These are phyloP conservation scores for Aspergillus sclerotialis DNA, from an alignment of 2,329 filamentous ascomycete genomes.

Conservation along the genomic window DNA sequence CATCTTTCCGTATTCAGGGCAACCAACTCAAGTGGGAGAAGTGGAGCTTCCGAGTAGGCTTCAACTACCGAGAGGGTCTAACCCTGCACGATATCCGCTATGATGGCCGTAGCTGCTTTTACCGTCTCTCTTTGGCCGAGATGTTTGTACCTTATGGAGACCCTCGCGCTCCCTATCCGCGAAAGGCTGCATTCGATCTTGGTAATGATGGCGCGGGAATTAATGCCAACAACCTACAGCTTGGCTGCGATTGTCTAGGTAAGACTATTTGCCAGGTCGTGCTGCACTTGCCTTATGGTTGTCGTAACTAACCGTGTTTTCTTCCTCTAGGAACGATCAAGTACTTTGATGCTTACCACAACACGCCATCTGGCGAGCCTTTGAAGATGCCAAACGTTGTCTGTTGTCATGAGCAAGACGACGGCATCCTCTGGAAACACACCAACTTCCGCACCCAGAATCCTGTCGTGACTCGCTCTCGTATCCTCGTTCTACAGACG, in stretches of 20 bases:
- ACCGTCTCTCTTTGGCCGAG: conserved; percentile 36
- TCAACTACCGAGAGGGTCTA: conserved; percentile 40
- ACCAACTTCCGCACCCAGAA: conserved; percentile 32
- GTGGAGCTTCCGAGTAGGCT: conserved; percentile 37
- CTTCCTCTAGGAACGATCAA: conserved; percentile 32
- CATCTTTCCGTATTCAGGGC: conserved; percentile 24
- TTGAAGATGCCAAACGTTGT: conserved; percentile 35
- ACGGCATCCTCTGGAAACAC: conserved; percentile 36
- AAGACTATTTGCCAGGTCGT: conserved; percentile 10
- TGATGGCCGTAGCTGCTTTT: conserved; percentile 34
- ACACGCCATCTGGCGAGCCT: conserved; percentile 26
- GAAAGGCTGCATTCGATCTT: conserved; percentile 41
- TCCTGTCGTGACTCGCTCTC: conserved; percentile 25
- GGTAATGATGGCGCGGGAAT: conserved; percentile 38
- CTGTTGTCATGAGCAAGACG: conserved; percentile 36
- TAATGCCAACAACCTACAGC: conserved; percentile 35
- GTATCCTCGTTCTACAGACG: conserved; percentile 30
- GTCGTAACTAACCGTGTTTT: not conserved
- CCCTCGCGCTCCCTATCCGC: conserved; percentile 32
- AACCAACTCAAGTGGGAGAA: conserved; percentile 36
- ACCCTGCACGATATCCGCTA: conserved; percentile 37
- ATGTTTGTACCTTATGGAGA: conserved; percentile 43
- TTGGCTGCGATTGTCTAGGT: conserved; percentile 40
- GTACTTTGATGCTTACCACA: conserved; percentile 37
- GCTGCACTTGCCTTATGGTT: not conserved